These are phyloP conservation scores for Actinomortierella ambigua DNA, from an alignment of 371 early-diverging fungal species.

Conservation along the genomic window DNA sequence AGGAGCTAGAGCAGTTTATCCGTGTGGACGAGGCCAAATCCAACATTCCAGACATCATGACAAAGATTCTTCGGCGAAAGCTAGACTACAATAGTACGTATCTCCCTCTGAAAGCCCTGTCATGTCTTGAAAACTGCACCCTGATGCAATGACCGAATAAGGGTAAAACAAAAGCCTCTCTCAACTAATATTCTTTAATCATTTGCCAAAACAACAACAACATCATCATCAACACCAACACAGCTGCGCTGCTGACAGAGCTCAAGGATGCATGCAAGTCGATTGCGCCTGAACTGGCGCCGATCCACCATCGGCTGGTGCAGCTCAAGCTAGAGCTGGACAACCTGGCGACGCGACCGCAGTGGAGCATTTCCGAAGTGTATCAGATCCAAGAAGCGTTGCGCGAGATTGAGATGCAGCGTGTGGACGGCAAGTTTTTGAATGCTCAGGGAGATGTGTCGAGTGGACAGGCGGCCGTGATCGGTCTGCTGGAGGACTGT, in stretches of 20 bases:
- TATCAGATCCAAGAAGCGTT: constrained; percentile 67
- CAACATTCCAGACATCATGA: constrained; percentile 51
- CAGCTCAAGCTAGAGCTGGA: constrained; percentile 67
- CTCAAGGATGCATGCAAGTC: constrained; percentile 30
- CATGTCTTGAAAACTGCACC: too few species aligned
- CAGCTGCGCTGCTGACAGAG: constrained; percentile 50
- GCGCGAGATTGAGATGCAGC: constrained; percentile 68
- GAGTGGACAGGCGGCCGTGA: constrained; percentile 84
- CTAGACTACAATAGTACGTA: constrained; percentile 58
- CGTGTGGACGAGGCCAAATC: constrained; percentile 50
- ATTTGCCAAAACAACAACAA: neutral
- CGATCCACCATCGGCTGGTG: constrained; percentile 67
- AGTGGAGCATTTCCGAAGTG: constrained; percentile 54
- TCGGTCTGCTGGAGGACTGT: constrained; percentile 81
- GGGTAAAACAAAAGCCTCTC: neutral
- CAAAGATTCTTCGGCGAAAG: constrained; percentile 63
- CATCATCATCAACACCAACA: neutral
- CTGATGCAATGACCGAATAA: neutral
- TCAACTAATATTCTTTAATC: neutral
- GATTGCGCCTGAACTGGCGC: constrained; percentile 52
- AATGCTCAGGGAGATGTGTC: constrained; percentile 61
- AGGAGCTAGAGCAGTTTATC: constrained; percentile 64
- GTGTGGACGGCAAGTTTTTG: constrained; percentile 68
- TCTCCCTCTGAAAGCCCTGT: too few species aligned
- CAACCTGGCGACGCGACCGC: constrained; percentile 51